Conservation (phyloP, 306 rosid genomes). For the Cucumis cinereus region DNA sequence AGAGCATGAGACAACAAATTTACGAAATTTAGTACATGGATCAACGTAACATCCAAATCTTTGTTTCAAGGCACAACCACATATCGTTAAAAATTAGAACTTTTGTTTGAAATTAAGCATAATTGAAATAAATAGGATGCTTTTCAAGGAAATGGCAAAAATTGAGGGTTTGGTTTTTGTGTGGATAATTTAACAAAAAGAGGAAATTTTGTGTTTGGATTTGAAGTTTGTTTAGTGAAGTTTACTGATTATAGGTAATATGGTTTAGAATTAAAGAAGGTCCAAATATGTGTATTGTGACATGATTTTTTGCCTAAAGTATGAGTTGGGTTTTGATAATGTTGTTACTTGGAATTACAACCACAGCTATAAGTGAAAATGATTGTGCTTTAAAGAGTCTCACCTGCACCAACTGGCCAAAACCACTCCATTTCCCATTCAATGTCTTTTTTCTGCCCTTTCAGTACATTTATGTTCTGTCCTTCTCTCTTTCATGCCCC, state of each 20-base stretch:
- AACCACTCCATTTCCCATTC: slow-evolving; percentile 5
- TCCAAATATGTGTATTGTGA: background rate
- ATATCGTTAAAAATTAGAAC: too few species aligned
- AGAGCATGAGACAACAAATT: too few species aligned
- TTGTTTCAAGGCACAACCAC: too few species aligned
- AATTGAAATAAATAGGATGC: too few species aligned
- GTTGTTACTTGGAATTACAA: background rate
- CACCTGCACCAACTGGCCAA: background rate
- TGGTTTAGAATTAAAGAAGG: background rate
- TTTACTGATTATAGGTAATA: background rate
- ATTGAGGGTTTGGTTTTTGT: too few species aligned
- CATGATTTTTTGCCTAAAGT: background rate
- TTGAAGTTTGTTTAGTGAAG: background rate
- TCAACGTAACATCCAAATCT: too few species aligned
- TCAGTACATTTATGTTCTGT: slow-evolving; percentile 7
- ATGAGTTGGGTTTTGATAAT: background rate
- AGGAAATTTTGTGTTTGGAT: too few species aligned
- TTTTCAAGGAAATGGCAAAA: too few species aligned
- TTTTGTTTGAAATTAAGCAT: too few species aligned
- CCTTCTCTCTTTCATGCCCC: background rate
- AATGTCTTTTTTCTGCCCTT: background rate
- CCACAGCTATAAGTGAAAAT: background rate
- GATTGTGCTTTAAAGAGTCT: background rate
- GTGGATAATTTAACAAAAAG: too few species aligned
- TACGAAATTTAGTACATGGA: too few species aligned